Evolutionary conservation across 2,329 filamentous ascomycete species (phyloP).

Genomic region (Coniella lustricola): DNA sequence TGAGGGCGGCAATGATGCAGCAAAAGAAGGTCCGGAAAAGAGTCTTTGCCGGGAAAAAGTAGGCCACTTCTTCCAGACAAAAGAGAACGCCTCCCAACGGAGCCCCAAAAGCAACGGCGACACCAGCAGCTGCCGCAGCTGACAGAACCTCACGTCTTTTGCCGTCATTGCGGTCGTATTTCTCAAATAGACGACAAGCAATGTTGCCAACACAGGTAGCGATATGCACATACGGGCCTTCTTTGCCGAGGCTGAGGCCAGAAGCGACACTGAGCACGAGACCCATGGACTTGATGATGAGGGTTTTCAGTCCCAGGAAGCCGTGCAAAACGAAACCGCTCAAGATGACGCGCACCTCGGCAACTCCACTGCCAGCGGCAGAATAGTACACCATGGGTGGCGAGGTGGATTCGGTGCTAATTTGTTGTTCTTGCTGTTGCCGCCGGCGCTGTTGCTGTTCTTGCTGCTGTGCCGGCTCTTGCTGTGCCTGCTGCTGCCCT

Average conservation of each 20-base stretch:
- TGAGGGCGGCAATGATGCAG: conserved; percentile 86
- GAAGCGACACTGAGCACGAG: conserved; percentile 86
- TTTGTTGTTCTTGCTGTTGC: conserved; percentile 32
- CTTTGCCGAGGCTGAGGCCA: conserved; percentile 88
- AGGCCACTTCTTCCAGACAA: conserved; percentile 88
- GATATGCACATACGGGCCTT: conserved; percentile 95
- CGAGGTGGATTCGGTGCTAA: conserved; percentile 27
- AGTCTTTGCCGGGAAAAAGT: conserved; percentile 96
- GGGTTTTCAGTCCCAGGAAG: conserved; percentile 81
- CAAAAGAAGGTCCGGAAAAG: conserved; percentile 97
- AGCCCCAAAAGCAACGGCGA: conserved; percentile 90
- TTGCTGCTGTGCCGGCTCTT: too few species aligned
- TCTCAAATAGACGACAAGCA: conserved; percentile 83
- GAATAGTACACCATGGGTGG: conserved; percentile 91
- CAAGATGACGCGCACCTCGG: conserved; percentile 95
- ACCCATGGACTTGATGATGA: conserved; percentile 76
- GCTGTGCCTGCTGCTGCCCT: conserved; percentile 7
- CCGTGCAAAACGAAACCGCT: conserved; percentile 96
- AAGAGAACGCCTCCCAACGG: conserved; percentile 84
- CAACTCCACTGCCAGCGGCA: conserved; percentile 90
- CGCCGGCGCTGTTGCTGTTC: conserved; percentile 15
- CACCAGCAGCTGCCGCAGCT: conserved; percentile 82
- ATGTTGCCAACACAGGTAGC: conserved; percentile 94
- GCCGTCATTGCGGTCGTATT: conserved; percentile 90
- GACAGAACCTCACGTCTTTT: conserved; percentile 93